These are phyloP conservation scores for Barnettozyma populi DNA, from an alignment of 805 yeast genomes.

Conservation along the genomic window DNA sequence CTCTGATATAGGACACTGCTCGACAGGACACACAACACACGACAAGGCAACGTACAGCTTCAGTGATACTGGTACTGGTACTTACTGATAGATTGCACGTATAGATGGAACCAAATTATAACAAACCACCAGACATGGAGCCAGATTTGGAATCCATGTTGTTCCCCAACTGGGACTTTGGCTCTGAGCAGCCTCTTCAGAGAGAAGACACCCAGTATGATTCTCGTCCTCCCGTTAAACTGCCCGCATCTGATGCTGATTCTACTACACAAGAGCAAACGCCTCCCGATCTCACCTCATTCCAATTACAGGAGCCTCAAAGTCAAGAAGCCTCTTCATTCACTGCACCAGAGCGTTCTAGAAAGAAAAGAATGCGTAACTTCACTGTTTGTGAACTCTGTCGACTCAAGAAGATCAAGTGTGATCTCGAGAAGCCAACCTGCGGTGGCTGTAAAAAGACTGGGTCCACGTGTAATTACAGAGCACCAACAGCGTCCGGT, in stretches of 20 bases:
- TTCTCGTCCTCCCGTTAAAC: not conserved
- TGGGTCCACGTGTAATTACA: constrained; percentile 15
- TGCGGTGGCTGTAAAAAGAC: constrained; percentile 37
- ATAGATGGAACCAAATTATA: not conserved
- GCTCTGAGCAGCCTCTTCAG: not conserved
- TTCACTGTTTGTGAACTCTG: constrained; percentile 36
- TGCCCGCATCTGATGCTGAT: not conserved
- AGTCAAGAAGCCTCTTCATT: not conserved
- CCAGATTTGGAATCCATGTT: not conserved
- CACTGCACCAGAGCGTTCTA: constrained; percentile 1
- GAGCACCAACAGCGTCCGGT: constrained; percentile 5
- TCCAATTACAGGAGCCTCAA: not conserved
- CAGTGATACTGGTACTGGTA: no score
- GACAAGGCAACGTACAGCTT: no score
- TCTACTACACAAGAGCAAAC: not conserved
- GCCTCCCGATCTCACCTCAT: not conserved
- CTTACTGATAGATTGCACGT: no score
- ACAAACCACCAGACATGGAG: not conserved
- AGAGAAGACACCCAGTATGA: not conserved
- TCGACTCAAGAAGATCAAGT: constrained; percentile 40
- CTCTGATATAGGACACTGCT: no score
- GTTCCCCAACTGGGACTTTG: no score
- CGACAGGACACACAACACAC: no score
- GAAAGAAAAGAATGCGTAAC: constrained; percentile 14
- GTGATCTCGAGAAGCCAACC: constrained; percentile 40